These are phyloP conservation scores for Nitzschia palea DNA, from an alignment of 108 stramenopile species.

Conservation along the genomic window DNA sequence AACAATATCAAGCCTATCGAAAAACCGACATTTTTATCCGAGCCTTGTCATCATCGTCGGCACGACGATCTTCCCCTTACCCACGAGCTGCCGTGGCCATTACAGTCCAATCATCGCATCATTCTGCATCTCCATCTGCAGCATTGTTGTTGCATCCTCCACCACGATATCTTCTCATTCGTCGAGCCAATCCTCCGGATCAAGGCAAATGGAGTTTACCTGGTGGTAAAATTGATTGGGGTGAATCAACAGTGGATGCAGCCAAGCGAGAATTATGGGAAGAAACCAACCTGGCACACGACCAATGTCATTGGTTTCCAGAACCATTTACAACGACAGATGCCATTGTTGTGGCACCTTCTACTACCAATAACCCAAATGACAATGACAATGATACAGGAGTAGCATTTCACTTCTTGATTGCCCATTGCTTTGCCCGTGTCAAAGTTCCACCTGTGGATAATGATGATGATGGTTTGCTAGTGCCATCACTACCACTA, in stretches of 20 bases:
- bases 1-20: no score
- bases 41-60: neutral
- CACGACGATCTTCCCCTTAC: neutral
- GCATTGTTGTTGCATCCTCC: no score
- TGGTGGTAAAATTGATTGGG: conserved; percentile 68
- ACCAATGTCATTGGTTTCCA: conserved; percentile 18
- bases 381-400: conserved; percentile 31
- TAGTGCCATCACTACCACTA: neutral
- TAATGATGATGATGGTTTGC: neutral
- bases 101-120: conserved; percentile 20
- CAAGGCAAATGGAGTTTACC: conserved; percentile 69
- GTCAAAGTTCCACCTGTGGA: neutral
- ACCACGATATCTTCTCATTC: conserved; percentile 51
- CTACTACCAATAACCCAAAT: no score
- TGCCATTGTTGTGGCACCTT: conserved; percentile 15
- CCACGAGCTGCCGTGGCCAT: conserved; percentile 39
- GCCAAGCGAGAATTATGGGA: conserved; percentile 66
- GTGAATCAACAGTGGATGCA: conserved; percentile 58
- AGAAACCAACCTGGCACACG: conserved; percentile 47
- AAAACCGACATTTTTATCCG: neutral
- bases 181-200: conserved; percentile 66
- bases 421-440: conserved; percentile 38
- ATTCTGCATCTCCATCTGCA: no score
- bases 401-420: conserved; percentile 40
- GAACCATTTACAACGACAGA: conserved; percentile 34